Evolutionary conservation across 192 early-diverging fungal species (phyloP).

Genomic region (Coemansia brasiliensis): DNA sequence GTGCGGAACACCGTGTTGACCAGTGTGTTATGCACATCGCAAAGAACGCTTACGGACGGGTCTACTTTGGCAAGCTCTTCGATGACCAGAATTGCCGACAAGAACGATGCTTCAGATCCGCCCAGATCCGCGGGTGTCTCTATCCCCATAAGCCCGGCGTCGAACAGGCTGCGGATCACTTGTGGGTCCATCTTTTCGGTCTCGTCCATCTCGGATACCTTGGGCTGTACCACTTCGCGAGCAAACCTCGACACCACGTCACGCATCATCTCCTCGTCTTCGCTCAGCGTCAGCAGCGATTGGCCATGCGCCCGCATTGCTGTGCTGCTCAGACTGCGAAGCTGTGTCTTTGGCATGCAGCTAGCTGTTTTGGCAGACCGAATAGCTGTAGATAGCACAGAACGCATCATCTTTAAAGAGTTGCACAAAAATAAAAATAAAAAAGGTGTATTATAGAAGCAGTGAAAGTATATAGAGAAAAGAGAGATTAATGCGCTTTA

Average conservation of each 20-base stretch:
- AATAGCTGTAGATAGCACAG: not conserved
- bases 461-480: too few species aligned
- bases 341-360: not conserved
- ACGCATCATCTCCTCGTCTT: slow-evolving; percentile 84
- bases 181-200: slow-evolving; percentile 75
- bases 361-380: not conserved
- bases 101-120: slow-evolving; percentile 81
- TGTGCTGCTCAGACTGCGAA: slow-evolving; percentile 7
- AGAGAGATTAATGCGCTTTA: too few species aligned
- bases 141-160: slow-evolving; percentile 93
- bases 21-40: slow-evolving; percentile 97
- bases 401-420: slow-evolving; percentile 14
- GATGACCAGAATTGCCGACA: slow-evolving; percentile 79
- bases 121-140: slow-evolving; percentile 80
- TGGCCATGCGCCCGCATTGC: not conserved
- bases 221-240: slow-evolving; percentile 78
- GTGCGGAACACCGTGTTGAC: slow-evolving; percentile 91
- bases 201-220: slow-evolving; percentile 91
- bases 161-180: slow-evolving; percentile 83
- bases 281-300: slow-evolving; percentile 81
- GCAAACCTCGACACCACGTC: slow-evolving; percentile 81
- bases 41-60: slow-evolving; percentile 84
- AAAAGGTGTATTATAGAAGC: not conserved
- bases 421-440: not conserved
- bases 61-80: slow-evolving; percentile 97